These are phyloP conservation scores for Paxillus ammoniavirescens DNA, from an alignment of 768 basidiomycete genomes.

Conservation along the genomic window DNA sequence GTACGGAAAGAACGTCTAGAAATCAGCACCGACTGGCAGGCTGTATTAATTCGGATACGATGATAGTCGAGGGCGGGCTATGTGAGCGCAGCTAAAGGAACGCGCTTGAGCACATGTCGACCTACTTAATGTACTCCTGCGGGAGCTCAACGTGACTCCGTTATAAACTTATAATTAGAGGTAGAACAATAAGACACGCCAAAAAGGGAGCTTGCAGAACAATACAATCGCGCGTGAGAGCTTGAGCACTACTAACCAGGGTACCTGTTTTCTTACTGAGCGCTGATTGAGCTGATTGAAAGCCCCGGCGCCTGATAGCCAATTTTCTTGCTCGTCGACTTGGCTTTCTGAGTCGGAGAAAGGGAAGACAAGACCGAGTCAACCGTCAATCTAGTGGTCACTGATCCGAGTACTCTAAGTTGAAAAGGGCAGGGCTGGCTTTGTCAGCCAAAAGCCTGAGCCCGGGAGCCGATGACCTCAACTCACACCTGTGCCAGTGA, in stretches of 20 bases:
- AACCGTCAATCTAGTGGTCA: no score
- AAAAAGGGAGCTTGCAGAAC: not conserved
- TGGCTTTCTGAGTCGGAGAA: no score
- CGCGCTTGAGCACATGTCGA: not conserved
- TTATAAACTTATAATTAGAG: not conserved
- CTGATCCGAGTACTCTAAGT: no score
- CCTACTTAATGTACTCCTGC: not conserved
- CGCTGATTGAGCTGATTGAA: no score
- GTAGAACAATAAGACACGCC: not conserved
- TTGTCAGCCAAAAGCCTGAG: conserved; percentile 5
- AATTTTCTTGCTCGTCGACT: no score
- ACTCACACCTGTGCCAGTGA: no score
- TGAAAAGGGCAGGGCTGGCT: not conserved
- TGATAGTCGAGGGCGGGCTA: not conserved
- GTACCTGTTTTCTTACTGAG: no score
- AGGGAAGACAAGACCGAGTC: no score
- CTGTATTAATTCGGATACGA: not conserved
- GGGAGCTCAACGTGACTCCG: not conserved
- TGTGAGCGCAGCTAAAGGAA: conserved; percentile 3
- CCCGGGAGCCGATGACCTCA: no score
- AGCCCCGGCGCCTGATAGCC: no score
- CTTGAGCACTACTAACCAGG: no score
- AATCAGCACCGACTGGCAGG: not conserved
- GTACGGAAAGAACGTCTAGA: not conserved
- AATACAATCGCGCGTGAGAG: no score